Base-by-base conservation (phyloP, 108 stramenopile genomes). In the Seminavis robusta region DNA sequence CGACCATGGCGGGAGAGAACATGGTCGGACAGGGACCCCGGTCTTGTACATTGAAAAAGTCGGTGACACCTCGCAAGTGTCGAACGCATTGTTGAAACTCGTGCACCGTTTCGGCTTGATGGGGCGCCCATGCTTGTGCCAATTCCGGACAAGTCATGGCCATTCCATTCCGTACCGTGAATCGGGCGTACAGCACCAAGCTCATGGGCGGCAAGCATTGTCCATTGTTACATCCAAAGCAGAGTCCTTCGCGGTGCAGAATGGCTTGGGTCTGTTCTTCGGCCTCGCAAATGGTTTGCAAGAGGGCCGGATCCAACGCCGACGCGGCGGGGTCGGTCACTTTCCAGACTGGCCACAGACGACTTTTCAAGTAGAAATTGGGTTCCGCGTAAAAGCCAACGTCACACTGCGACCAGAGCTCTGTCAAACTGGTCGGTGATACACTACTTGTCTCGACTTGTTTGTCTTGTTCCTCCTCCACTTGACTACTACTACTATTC, bases 291-390 rank as follows among this genome's bases (percentile, higher is more conserved):
- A 76, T 30, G 30, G 65, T 69, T 23, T 56, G 33, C 3, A 76
- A n/a, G 0, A 65, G 28, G 6, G 43, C 34, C 10, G 68, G 32
- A 33, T 58, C 40, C 11, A 69, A 33, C 33, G 52, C 33, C 7
- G 63, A 40, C 15, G 23, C 41, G 16, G 21, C 16, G 1, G 29
- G 9, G 24, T 19, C 27, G 9, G 40, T 36, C 0, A 44, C 1
- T 33, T 61, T 65, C 74, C 63, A 65, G 15, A 70, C 42, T 15
- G 74, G 74, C 74, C 74, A 76, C 30, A 76, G 37, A 33, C 49
- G 67, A 4, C 15, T 41, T 5, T 47, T 45, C 10, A 75, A 38
- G 21, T 31, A 10, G 19, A 19, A 33, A 15, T 43, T 43, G 6
- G 23, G n/a, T 5, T 6, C 15, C 6, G 6, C 5, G 15, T 21